Percentiles rank a stretch among this genome's conserved stretches.
These are phyloP conservation scores for Lentinula lateritia DNA, from an alignment of 768 basidiomycete species.

Conservation along the genomic window DNA sequence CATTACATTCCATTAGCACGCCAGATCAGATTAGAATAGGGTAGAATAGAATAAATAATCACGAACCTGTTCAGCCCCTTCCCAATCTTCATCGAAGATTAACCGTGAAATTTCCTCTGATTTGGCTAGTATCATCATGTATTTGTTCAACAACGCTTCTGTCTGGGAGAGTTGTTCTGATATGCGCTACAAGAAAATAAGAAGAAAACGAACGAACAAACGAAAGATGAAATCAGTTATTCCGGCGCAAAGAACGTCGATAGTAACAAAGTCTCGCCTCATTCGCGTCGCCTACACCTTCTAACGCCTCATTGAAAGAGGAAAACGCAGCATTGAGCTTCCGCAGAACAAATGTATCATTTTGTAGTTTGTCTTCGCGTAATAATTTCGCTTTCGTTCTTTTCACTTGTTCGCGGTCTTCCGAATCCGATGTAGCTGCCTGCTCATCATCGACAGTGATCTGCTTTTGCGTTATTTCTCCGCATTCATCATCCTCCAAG, in stretches of 20 bases:
- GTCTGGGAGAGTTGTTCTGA: constrained; percentile 66
- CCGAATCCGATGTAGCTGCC: constrained; percentile 10
- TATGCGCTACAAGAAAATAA: constrained; percentile 40
- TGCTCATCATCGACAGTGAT: not conserved
- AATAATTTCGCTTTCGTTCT: constrained; percentile 1
- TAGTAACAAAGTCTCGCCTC: constrained; percentile 41
- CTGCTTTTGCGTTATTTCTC: constrained; percentile 22
- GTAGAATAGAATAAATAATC: not conserved
- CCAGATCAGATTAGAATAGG: no score
- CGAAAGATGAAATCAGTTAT: not conserved
- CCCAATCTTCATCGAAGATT: constrained; percentile 74
- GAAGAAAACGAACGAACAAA: not conserved
- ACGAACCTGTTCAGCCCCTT: constrained; percentile 67
- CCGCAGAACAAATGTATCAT: constrained; percentile 65
- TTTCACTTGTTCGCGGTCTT: not conserved
- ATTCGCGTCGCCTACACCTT: constrained; percentile 59
- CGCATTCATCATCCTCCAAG: not conserved
- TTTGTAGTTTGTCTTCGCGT: constrained; percentile 62
- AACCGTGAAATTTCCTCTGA: constrained; percentile 65
- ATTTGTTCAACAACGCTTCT: constrained; percentile 69
- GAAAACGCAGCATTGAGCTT: constrained; percentile 71
- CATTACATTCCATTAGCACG: no score
- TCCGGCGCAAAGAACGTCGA: not conserved
- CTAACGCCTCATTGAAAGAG: constrained; percentile 61
- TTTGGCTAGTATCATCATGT: constrained; percentile 60